Evolutionary conservation across 768 basidiomycete genomes (phyloP).

Genomic region (Heimioporus sp.): DNA sequence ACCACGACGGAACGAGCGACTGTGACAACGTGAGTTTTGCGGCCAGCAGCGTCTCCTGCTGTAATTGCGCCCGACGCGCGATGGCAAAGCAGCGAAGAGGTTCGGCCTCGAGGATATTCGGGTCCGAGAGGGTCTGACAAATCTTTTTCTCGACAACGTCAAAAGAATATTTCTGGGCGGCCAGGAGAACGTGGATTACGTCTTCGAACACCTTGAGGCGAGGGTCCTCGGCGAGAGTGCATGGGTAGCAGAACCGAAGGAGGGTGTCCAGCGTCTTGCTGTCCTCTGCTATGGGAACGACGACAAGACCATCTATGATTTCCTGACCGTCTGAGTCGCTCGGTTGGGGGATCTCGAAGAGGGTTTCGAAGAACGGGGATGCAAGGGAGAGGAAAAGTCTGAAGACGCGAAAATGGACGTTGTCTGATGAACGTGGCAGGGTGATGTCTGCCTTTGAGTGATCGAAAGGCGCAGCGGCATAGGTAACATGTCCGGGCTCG

Average conservation of each 20-base stretch:
- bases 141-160: slow-evolving; percentile 15
- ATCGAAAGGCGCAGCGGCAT: slow-evolving; percentile 19
- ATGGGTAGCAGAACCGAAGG: slow-evolving; percentile 26
- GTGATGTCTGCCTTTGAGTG: slow-evolving; percentile 23
- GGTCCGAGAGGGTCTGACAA: slow-evolving; percentile 15
- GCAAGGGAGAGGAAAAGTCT: no score
- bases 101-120: slow-evolving; percentile 17
- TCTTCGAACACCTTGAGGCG: slow-evolving; percentile 10
- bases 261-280: slow-evolving; percentile 20
- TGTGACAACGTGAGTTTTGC: slow-evolving; percentile 27
- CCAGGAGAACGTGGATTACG: slow-evolving; percentile 5
- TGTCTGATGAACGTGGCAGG: slow-evolving; percentile 27
- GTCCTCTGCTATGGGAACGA: slow-evolving; percentile 20
- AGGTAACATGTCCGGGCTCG: no score
- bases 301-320: slow-evolving; percentile 21
- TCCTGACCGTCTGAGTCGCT: no score
- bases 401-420: slow-evolving; percentile 31
- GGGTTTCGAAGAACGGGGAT: no score
- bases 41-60: slow-evolving; percentile 24
- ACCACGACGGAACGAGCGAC: slow-evolving; percentile 23
- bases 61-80: slow-evolving; percentile 18
- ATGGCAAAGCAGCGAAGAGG: slow-evolving; percentile 33
- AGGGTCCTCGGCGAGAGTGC: slow-evolving; percentile 23
- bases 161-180: slow-evolving; percentile 16
- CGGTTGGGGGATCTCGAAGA: no score